Evolutionary conservation across 768 basidiomycete genomes (phyloP).

Genomic region (Coprinopsis cinerea): DNA sequence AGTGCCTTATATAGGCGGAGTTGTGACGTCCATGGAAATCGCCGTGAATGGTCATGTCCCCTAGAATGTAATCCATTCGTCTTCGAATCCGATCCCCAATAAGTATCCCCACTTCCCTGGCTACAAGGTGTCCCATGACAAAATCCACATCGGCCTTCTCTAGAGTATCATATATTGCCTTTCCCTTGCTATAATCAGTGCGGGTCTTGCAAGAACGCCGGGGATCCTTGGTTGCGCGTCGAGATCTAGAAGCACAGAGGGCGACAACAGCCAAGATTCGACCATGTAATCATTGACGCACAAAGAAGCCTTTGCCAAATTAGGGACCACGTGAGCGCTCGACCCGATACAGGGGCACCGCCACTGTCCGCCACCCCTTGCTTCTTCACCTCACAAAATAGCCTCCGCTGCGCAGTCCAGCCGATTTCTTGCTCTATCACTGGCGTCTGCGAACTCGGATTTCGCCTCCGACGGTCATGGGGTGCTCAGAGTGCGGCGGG

Average conservation of each 20-base stretch:
- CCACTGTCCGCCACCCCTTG: slow-evolving; percentile 8
- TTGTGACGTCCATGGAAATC: slow-evolving; percentile 9
- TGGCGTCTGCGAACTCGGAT: not conserved
- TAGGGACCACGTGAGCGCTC: not conserved
- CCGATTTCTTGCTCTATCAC: not conserved
- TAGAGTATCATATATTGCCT: too few species aligned
- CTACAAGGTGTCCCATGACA: not conserved
- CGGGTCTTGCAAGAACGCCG: too few species aligned
- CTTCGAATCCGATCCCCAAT: not conserved
- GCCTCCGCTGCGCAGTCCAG: not conserved
- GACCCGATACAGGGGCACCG: slow-evolving; percentile 4
- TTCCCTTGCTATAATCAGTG: too few species aligned
- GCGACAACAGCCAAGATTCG: not conserved
- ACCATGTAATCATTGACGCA: too few species aligned
- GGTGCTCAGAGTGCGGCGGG: slow-evolving; percentile 52
- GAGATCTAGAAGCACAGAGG: not conserved
- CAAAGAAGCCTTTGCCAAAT: too few species aligned
- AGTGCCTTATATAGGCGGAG: slow-evolving; percentile 22
- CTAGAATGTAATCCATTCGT: not conserved
- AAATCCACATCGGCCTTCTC: not conserved
- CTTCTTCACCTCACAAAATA: not conserved
- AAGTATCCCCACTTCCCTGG: not conserved
- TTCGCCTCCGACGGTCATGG: slow-evolving; percentile 22
- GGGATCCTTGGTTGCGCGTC: too few species aligned
- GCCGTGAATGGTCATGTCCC: slow-evolving; percentile 19